These are phyloP conservation scores for Gymnopilus junonius DNA, from an alignment of 768 basidiomycete genomes.

Conservation along the genomic window DNA sequence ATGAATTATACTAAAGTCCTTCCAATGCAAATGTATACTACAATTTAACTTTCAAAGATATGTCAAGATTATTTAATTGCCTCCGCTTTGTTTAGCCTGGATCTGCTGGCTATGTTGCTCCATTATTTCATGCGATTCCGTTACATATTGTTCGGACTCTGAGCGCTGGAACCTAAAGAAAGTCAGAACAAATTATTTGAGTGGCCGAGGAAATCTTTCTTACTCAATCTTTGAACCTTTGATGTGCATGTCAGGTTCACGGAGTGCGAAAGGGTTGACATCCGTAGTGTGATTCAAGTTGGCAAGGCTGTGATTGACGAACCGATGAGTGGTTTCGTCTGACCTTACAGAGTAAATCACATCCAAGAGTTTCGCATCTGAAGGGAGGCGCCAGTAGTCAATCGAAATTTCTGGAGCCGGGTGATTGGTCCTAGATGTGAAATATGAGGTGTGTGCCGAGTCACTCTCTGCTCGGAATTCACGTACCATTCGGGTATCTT, in stretches of 20 bases:
- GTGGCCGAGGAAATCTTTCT: slow-evolving; percentile 30
- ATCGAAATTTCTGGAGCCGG: slow-evolving; percentile 90
- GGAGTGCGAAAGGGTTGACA: slow-evolving; percentile 88
- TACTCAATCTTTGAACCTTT: slow-evolving; percentile 81
- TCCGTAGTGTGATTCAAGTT: slow-evolving; percentile 79
- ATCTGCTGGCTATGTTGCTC: slow-evolving; percentile 28
- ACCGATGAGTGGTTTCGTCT: slow-evolving; percentile 92
- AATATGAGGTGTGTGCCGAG: background rate
- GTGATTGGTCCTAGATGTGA: slow-evolving; percentile 53
- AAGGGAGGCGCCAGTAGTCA: slow-evolving; percentile 88
- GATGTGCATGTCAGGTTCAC: slow-evolving; percentile 84
- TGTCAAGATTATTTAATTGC: background rate
- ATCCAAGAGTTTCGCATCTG: slow-evolving; percentile 81
- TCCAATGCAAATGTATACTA: too few species aligned
- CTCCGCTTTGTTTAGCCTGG: slow-evolving; percentile 17
- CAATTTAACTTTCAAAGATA: too few species aligned
- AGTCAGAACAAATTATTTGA: slow-evolving; percentile 11
- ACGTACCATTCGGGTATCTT: slow-evolving; percentile 79
- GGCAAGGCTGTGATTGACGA: slow-evolving; percentile 95
- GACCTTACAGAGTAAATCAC: slow-evolving; percentile 91
- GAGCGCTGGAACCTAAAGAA: slow-evolving; percentile 62
- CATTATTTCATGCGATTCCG: slow-evolving; percentile 62
- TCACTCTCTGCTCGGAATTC: background rate
- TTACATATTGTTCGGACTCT: slow-evolving; percentile 69
- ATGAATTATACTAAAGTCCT: too few species aligned